Evolutionary conservation across 2,329 filamentous ascomycete species (phyloP).

Genomic region (Fusarium sp.): DNA sequence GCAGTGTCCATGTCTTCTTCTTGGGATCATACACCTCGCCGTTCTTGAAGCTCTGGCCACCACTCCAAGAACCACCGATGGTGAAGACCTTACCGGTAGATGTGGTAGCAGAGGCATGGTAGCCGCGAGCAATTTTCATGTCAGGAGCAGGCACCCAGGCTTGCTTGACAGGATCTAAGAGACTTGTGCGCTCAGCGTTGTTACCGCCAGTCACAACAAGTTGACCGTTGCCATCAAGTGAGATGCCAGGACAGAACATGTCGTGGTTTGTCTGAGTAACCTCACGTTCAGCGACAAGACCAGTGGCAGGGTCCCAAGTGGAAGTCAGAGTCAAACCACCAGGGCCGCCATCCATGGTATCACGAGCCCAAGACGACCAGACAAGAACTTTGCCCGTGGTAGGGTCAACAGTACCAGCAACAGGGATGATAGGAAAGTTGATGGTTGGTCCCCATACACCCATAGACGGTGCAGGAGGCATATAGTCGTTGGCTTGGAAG

Average conservation of each 20-base stretch:
- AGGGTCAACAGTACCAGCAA: slow-evolving; percentile 31
- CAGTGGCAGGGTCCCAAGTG: slow-evolving; percentile 31
- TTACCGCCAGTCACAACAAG: slow-evolving; percentile 70
- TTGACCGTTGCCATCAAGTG: slow-evolving; percentile 63
- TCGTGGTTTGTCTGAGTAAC: slow-evolving; percentile 64
- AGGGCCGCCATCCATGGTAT: slow-evolving; percentile 20
- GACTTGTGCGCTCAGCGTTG: slow-evolving; percentile 63
- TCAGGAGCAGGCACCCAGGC: slow-evolving; percentile 15
- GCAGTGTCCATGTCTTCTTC: slow-evolving; percentile 25
- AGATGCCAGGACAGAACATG: slow-evolving; percentile 72
- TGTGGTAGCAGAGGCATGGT: slow-evolving; percentile 37
- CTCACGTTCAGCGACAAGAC: slow-evolving; percentile 19
- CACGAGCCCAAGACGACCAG: slow-evolving; percentile 33
- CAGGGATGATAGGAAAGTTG: slow-evolving; percentile 37
- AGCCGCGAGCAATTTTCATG: slow-evolving; percentile 30
- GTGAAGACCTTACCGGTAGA: slow-evolving; percentile 34
- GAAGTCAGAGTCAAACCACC: slow-evolving; percentile 29
- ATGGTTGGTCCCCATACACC: slow-evolving; percentile 36
- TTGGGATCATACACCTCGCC: slow-evolving; percentile 31
- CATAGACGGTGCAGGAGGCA: not conserved
- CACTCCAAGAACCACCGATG: slow-evolving; percentile 38
- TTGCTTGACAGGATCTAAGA: slow-evolving; percentile 56
- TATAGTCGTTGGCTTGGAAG: slow-evolving; percentile 24
- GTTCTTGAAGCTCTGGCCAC: slow-evolving; percentile 23
- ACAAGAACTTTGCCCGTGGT: slow-evolving; percentile 22